Percentiles rank a stretch among this genome's conserved stretches.
phyloP scores from a whole-genome alignment of 352 stramenopile species.

The Vaucheria bursata region DNA sequence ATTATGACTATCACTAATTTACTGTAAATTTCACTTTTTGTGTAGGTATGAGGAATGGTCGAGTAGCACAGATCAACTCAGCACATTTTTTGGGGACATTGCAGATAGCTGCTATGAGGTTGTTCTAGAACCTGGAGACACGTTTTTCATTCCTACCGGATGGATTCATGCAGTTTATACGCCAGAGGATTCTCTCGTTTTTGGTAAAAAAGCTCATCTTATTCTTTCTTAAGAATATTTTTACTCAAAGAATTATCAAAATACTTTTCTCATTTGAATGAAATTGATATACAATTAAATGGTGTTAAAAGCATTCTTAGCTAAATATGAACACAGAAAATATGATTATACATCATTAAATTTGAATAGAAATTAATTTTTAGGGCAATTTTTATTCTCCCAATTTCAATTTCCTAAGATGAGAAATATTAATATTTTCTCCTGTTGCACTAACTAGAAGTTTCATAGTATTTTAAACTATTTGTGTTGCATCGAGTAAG shows the following conservation, averaged over 20 bases:
- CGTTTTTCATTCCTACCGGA: slow-evolving; percentile 61
- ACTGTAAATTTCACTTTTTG: too few relatives aligned
- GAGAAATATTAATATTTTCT: too few relatives aligned
- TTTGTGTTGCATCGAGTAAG: too few relatives aligned
- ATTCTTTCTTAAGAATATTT: not conserved
- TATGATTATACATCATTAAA: not conserved
- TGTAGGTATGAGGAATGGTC: slow-evolving; percentile 58
- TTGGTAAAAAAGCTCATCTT: slow-evolving; percentile 47
- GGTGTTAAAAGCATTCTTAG: not conserved
- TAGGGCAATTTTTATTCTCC: too few relatives aligned
- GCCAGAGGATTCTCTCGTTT: slow-evolving; percentile 60
- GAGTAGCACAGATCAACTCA: slow-evolving; percentile 24
- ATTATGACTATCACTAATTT: too few relatives aligned
- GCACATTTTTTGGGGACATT: slow-evolving; percentile 36
- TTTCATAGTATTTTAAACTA: too few relatives aligned
- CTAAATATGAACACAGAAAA: not conserved
- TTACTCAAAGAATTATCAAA: not conserved
- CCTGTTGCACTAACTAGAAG: too few relatives aligned
- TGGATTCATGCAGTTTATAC: slow-evolving; percentile 73
- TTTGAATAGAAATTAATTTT: not conserved
- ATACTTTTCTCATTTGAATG: not conserved
- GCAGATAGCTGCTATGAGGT: slow-evolving; percentile 47
- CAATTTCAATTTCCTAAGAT: too few relatives aligned
- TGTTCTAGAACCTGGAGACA: slow-evolving; percentile 53
- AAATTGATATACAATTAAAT: not conserved